Base-by-base conservation (phyloP, 2,329 filamentous ascomycete genomes). In the Colletotrichum cereale region DNA sequence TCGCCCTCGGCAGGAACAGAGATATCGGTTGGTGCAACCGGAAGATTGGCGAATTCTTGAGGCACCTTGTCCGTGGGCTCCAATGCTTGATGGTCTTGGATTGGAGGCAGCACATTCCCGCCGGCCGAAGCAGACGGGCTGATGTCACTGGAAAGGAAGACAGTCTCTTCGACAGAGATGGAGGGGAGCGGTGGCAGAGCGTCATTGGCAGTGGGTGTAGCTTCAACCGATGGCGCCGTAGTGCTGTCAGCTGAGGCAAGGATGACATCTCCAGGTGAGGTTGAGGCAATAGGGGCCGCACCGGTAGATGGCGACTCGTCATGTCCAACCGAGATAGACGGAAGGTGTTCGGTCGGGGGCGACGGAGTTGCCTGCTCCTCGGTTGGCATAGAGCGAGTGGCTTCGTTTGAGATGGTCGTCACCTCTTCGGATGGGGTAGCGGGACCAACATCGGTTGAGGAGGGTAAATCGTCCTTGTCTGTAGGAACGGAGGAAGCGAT, bases 131-230 rank as follows among this genome's bases (percentile, higher is more conserved):
- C 11, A 26, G 36, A 10, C 3, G 16, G 6, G 42, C 26, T 21
- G 26, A 12, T 12, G 26, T 53, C 48, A 21, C 7, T 16, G 18
- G 47, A 62, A 8, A 62, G 21, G 21, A n/a, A 38, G 29, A 26
- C 44, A 5, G 34, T 18, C 8, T 62, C 65, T n/a, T 47, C 26
- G n/a, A 57, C 36, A 38, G 58, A 36, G 11, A 44, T 12, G 18
- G 44, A 16, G 31, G 65, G 48, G 2, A 63, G 34, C 21, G 65
- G 18, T 26, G 65, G 38, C 44, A 61, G n/a, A 26, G 29, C 34
- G 1, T 67, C 57, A 4, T 55, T 16, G 18, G 16, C 38, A 31
- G 36, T n/a, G 14, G 14, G 3, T 21, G 40, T 26, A 44, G 26
- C 48, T 24, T 47, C 48, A 24, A 14, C 26, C 21, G 58, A 10